Evolutionary conservation across 345 rosid genomes (phyloP).

Genomic region (Acer saccharum): DNA sequence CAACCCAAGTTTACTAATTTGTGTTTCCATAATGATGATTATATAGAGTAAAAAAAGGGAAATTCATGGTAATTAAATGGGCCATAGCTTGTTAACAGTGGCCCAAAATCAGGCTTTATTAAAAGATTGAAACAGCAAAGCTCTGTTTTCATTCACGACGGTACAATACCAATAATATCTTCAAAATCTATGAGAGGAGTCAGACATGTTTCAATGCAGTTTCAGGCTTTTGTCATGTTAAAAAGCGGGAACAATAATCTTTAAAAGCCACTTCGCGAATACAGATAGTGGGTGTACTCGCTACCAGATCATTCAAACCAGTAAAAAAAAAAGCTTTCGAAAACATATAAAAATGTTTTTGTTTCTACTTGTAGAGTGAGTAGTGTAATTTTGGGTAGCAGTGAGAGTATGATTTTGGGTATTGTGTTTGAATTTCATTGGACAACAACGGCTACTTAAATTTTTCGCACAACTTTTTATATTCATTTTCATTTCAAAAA

Average conservation of each 20-base stretch:
- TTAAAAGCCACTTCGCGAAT: not conserved
- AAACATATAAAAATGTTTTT: not conserved
- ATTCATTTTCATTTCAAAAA: conserved; percentile 38
- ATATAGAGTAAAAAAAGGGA: not conserved
- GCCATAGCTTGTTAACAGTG: not conserved
- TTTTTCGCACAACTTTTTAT: conserved; percentile 46
- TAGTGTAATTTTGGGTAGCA: not conserved
- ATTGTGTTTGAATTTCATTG: conserved; percentile 37
- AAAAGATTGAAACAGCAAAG: not conserved
- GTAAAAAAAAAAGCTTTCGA: too few species aligned
- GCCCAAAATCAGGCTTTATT: not conserved
- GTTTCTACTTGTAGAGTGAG: conserved; percentile 9
- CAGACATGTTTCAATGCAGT: conserved; percentile 32
- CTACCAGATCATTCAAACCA: not conserved
- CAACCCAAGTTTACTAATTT: not conserved
- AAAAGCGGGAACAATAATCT: not conserved
- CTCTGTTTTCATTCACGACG: not conserved
- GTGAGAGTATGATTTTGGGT: conserved; percentile 11
- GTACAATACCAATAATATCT: not conserved
- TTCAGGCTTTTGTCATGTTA: conserved; percentile 2
- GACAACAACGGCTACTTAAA: conserved; percentile 59
- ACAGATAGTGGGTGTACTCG: not conserved
- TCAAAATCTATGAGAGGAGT: not conserved
- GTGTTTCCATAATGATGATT: not conserved
- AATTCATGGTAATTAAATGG: not conserved